A percentile compares a stretch with the other conserved stretches of the same genome.
These are phyloP conservation scores for Carex parvula DNA, from an alignment of 176 grass and related monocot species.

Conservation along the genomic window DNA sequence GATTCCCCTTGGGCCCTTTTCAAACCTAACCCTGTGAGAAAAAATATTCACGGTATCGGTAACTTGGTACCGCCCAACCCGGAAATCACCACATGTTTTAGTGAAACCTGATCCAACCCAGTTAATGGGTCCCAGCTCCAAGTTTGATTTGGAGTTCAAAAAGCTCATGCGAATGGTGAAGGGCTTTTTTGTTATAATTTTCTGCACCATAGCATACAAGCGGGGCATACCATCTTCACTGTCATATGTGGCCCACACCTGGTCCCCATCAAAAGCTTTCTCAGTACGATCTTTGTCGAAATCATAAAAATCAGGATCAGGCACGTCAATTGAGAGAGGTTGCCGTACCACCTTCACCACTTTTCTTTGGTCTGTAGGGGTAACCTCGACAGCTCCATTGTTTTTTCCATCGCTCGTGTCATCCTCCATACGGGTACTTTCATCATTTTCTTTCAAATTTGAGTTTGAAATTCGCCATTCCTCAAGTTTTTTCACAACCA, in stretches of 20 bases:
- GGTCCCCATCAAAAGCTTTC: conserved; percentile 50
- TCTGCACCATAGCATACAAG: conserved; percentile 57
- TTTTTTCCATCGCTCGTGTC: conserved; percentile 8
- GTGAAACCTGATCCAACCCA: conserved; percentile 57
- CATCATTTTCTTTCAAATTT: conserved; percentile 22
- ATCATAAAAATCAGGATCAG: conserved; percentile 63
- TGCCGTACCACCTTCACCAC: conserved; percentile 26
- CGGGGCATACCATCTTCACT: conserved; percentile 73
- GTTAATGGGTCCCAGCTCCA: conserved; percentile 54
- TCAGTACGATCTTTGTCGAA: conserved; percentile 67
- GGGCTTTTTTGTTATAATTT: conserved; percentile 53
- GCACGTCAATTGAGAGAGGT: conserved; percentile 48
- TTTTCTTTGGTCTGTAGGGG: conserved; percentile 5
- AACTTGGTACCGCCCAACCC: conserved; percentile 57
- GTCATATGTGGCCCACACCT: conserved; percentile 68
- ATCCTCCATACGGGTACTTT: conserved; percentile 1
- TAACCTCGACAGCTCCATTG: conserved; percentile 12
- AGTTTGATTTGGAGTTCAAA: conserved; percentile 69
- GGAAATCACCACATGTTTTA: conserved; percentile 69
- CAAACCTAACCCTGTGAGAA: conserved; percentile 55
- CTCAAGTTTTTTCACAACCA: conserved; percentile 40
- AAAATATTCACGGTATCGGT: conserved; percentile 68
- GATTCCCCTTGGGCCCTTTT: conserved; percentile 52
- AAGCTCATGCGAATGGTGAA: conserved; percentile 69
- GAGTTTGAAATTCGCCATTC: conserved; percentile 23